Conservation (phyloP, 192 early-diverging fungal genomes). For the Geranomyces variabilis region DNA sequence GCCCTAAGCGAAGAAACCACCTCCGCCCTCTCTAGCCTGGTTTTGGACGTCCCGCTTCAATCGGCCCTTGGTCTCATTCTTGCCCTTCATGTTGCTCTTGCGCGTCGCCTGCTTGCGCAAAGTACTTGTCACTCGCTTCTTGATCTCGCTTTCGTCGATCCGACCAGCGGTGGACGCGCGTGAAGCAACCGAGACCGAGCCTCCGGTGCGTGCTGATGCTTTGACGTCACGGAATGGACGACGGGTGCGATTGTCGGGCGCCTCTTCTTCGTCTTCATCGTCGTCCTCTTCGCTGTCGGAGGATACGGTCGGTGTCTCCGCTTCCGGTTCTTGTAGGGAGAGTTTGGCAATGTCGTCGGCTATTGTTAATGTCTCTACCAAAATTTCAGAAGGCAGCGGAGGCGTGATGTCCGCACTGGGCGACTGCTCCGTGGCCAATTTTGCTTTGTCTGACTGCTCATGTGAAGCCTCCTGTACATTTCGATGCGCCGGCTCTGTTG, state of each 20-base stretch:
- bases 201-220: conserved; percentile 1
- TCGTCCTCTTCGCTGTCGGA: not conserved
- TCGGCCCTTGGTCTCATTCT: conserved; percentile 32
- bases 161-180: conserved; percentile 14
- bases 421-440: not conserved
- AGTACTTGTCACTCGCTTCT: conserved; percentile 24
- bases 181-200: not conserved
- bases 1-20: conserved; percentile 19
- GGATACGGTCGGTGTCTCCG: not conserved
- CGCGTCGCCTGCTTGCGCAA: conserved; percentile 11
- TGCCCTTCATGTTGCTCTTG: conserved; percentile 23
- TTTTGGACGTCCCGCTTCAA: conserved; percentile 24
- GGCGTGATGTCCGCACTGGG: not conserved
- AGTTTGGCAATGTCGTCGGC: not conserved
- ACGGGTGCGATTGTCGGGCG: conserved; percentile 14
- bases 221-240: conserved; percentile 38
- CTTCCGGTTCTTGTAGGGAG: not conserved
- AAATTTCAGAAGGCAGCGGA: not conserved
- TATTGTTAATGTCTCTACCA: not conserved
- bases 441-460: too few species aligned
- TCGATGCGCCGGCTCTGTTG: too few species aligned
- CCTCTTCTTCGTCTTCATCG: conserved; percentile 16
- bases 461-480: too few species aligned
- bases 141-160: conserved; percentile 38
- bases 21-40: conserved; percentile 27